phyloP scores from a whole-genome alignment of 1,139 yeast genomes.

The Yamadazyma friedrichii region DNA sequence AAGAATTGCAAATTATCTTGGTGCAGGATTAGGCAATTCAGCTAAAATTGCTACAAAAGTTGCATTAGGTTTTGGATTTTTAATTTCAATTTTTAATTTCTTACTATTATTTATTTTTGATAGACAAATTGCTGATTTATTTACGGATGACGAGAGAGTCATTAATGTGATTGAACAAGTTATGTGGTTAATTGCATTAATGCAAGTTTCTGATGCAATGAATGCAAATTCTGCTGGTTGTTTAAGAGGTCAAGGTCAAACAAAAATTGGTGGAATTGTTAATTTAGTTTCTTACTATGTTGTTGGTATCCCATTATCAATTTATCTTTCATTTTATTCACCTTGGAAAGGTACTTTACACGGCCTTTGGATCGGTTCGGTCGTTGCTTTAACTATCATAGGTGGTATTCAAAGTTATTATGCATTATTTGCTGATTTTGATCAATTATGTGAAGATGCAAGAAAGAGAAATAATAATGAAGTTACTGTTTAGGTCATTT shows the following conservation, averaged over 20 bases:
- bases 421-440: constrained; percentile 40
- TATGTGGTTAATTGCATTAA: constrained; percentile 53
- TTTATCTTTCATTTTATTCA: constrained; percentile 48
- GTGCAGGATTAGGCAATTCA: constrained; percentile 49
- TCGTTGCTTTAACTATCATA: constrained; percentile 50
- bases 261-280: constrained; percentile 57
- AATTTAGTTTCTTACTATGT: constrained; percentile 52
- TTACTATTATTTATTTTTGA: constrained; percentile 39
- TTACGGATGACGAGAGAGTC: constrained; percentile 44
- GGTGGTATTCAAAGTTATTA: constrained; percentile 52
- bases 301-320: constrained; percentile 52
- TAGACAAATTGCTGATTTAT: constrained; percentile 33
- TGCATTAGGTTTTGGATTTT: constrained; percentile 42
- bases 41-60: constrained; percentile 49
- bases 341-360: constrained; percentile 42
- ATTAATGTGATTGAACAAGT: constrained; percentile 38
- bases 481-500: not conserved
- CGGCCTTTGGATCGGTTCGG: constrained; percentile 58
- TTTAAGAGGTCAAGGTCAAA: constrained; percentile 56
- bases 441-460: constrained; percentile 40
- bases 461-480: constrained; percentile 31
- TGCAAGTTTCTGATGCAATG: constrained; percentile 58
- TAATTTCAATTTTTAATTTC: constrained; percentile 41
- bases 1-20: constrained; percentile 57
- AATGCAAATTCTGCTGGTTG: constrained; percentile 63